A percentile compares a stretch with the other conserved stretches of the same genome.
These are phyloP conservation scores for Pezicula rhizophila DNA, from an alignment of 2,329 filamentous ascomycete genomes.

Conservation along the genomic window DNA sequence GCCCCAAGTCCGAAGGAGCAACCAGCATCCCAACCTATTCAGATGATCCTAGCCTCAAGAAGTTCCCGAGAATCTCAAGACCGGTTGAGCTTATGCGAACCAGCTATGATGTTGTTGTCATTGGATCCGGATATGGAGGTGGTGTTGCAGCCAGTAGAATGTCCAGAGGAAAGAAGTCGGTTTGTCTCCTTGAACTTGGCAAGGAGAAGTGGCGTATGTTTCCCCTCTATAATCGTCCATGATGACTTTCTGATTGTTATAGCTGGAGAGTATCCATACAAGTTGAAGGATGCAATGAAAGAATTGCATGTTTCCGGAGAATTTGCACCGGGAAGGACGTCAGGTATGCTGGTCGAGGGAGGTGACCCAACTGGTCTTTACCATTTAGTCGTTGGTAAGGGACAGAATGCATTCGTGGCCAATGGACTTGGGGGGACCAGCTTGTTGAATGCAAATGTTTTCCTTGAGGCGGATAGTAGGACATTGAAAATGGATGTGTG, in stretches of 20 bases:
- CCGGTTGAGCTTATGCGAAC: slow-evolving; percentile 47
- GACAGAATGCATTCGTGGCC: slow-evolving; percentile 34
- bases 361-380: no score
- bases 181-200: slow-evolving; percentile 57
- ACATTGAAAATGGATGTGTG: slow-evolving; percentile 45
- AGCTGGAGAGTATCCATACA: slow-evolving; percentile 50
- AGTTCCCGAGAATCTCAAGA: slow-evolving; percentile 45
- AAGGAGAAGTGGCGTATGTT: slow-evolving; percentile 47
- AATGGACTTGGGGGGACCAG: slow-evolving; percentile 52
- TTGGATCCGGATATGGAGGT: slow-evolving; percentile 61
- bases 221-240: no score
- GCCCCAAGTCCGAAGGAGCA: no score
- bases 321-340: slow-evolving; percentile 30
- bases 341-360: no score
- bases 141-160: slow-evolving; percentile 56
- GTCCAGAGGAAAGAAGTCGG: slow-evolving; percentile 48
- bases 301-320: slow-evolving; percentile 49
- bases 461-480: slow-evolving; percentile 47
- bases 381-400: no score
- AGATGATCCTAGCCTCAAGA: background rate
- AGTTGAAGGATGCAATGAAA: slow-evolving; percentile 34
- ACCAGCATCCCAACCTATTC: no score
- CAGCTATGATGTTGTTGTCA: slow-evolving; percentile 56
- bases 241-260: no score
- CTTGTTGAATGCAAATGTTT: slow-evolving; percentile 59